A percentile compares a stretch with the other conserved stretches of the same genome.
These are phyloP conservation scores for Vigna hirtella DNA, from an alignment of 306 rosid genomes.

Conservation along the genomic window DNA sequence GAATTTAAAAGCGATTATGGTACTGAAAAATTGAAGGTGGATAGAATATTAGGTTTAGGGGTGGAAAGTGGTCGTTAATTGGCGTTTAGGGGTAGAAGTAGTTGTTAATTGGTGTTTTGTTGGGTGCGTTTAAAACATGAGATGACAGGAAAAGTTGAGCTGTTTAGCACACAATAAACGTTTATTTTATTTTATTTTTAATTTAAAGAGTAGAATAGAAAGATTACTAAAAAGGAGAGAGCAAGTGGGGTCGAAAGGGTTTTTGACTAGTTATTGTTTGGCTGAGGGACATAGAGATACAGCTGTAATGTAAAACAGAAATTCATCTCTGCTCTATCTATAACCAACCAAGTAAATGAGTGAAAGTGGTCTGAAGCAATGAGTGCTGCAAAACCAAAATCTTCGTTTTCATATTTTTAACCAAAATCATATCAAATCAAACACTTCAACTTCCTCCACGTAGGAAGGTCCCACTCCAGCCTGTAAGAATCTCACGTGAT, in stretches of 20 bases:
- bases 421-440: conserved; percentile 22
- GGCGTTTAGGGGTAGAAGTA: too few relatives aligned
- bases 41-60: too few relatives aligned
- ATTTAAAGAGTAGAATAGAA: neutral
- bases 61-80: too few relatives aligned
- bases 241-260: conserved; percentile 54
- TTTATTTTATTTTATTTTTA: neutral
- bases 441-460: conserved; percentile 68
- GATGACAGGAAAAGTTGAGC: conserved; percentile 59
- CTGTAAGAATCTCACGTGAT: conserved; percentile 98
- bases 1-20: too few relatives aligned
- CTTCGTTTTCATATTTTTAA: conserved; percentile 4
- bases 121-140: conserved; percentile 77
- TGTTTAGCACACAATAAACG: conserved; percentile 71
- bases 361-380: neutral
- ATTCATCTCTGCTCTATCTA: conserved; percentile 25
- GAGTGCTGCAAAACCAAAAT: neutral
- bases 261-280: conserved; percentile 61
- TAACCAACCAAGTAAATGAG: neutral
- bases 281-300: conserved; percentile 2
- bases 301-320: conserved; percentile 62
- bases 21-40: too few relatives aligned
- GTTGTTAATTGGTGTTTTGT: too few relatives aligned
- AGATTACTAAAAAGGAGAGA: conserved; percentile 13
- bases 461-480: conserved; percentile 83